These are phyloP conservation scores for Ajuga chamaepitys DNA, from an alignment of 257 asterid species.

Conservation along the genomic window DNA sequence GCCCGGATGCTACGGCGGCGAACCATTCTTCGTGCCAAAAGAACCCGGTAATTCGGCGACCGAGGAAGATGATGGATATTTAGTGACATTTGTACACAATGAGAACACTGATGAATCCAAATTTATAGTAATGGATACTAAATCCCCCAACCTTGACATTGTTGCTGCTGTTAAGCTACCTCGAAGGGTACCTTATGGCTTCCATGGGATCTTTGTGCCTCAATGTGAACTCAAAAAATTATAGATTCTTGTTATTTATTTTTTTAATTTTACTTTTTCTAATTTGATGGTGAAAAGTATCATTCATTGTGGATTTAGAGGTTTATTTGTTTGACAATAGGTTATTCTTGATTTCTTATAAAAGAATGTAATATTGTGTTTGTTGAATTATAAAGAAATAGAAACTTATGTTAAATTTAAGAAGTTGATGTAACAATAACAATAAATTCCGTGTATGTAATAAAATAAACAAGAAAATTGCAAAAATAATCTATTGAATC, in stretches of 20 bases:
- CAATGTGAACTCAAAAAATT: slow-evolving; percentile 23
- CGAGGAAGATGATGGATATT: slow-evolving; percentile 74
- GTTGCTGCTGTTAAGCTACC: slow-evolving; percentile 64
- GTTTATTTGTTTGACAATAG: no score
- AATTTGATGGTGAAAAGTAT: no score
- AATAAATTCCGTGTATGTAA: no score
- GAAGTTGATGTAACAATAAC: no score
- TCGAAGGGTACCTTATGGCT: slow-evolving; percentile 68
- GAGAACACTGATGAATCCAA: slow-evolving; percentile 49
- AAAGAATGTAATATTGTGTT: background rate
- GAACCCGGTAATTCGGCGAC: slow-evolving; percentile 18
- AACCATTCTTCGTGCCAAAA: slow-evolving; percentile 36
- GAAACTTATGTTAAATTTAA: no score
- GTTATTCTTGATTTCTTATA: no score
- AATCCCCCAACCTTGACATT: slow-evolving; percentile 58
- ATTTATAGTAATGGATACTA: slow-evolving; percentile 72
- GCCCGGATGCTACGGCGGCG: slow-evolving; percentile 33
- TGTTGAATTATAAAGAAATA: no score
- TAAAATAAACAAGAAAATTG: no score
- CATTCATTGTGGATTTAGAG: no score
- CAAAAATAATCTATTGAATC: no score
- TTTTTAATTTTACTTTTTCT: background rate
- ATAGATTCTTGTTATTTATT: background rate
- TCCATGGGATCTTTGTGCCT: slow-evolving; percentile 62
- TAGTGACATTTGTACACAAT: slow-evolving; percentile 50